Conservation (phyloP, 345 rosid genomes). For the Luvunga scandens region DNA sequence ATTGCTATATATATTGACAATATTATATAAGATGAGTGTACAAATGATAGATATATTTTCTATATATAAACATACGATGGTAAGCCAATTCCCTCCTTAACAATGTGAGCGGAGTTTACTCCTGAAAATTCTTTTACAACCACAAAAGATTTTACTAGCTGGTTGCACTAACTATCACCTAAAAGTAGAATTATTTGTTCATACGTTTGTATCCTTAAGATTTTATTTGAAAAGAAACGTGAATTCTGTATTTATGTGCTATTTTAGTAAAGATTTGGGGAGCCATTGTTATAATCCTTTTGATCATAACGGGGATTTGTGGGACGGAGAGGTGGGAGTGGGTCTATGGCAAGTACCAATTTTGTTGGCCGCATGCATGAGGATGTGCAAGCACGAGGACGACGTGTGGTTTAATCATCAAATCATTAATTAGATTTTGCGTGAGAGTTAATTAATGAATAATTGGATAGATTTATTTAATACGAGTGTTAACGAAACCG, state of each 20-base stretch:
- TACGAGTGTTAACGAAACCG: neutral
- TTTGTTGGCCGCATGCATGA: neutral
- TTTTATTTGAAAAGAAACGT: neutral
- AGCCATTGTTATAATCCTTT: too few relatives aligned
- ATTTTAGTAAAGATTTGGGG: neutral
- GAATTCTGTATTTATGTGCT: neutral
- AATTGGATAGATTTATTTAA: neutral
- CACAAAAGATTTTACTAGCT: too few relatives aligned
- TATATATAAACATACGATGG: too few relatives aligned
- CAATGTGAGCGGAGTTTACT: too few relatives aligned
- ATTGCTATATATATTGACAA: too few relatives aligned
- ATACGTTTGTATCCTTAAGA: neutral
- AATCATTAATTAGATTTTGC: constrained; percentile 1
- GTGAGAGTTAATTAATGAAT: neutral
- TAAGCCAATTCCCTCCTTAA: too few relatives aligned
- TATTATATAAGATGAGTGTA: too few relatives aligned
- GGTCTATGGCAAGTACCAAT: neutral
- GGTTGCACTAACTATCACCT: too few relatives aligned
- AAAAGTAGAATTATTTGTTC: too few relatives aligned
- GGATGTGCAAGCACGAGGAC: neutral
- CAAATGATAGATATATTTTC: too few relatives aligned
- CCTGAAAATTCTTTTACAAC: too few relatives aligned
- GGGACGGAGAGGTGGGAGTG: neutral
- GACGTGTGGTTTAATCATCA: neutral
- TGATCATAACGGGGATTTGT: neutral